Evolutionary conservation across 106 monocot species (phyloP).

Genomic region (Allium sativum): DNA sequence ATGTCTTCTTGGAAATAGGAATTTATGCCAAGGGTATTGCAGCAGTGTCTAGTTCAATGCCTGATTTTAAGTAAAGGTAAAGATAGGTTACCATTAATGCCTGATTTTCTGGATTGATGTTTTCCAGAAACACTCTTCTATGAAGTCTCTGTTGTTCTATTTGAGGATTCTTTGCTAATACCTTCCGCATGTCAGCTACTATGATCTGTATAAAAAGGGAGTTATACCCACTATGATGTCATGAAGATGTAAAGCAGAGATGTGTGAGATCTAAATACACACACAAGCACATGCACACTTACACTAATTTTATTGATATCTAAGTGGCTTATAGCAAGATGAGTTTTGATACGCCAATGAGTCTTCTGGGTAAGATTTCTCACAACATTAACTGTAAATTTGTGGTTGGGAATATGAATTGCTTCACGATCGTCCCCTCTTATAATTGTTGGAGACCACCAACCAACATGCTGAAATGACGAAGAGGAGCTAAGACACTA

Average conservation of each 20-base stretch:
- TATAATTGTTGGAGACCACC: slow-evolving; percentile 99
- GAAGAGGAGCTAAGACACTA: neutral
- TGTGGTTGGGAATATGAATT: slow-evolving; percentile 97
- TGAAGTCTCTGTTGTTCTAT: slow-evolving; percentile 97
- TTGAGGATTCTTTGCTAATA: slow-evolving; percentile 94
- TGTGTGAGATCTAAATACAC: neutral
- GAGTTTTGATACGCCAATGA: slow-evolving; percentile 98
- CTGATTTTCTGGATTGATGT: slow-evolving; percentile 91
- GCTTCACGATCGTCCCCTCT: slow-evolving; percentile 98
- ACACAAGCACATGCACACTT: slow-evolving; percentile 11
- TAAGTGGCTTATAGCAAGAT: slow-evolving; percentile 92
- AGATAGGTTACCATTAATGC: slow-evolving; percentile 61
- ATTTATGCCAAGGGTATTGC: too few species aligned
- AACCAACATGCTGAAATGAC: slow-evolving; percentile 74
- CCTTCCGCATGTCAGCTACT: slow-evolving; percentile 99
- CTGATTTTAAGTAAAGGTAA: too few species aligned
- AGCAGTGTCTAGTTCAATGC: too few species aligned
- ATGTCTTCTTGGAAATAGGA: too few species aligned
- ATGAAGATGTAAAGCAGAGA: too few species aligned
- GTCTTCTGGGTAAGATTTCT: slow-evolving; percentile 95
- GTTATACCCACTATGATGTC: too few species aligned
- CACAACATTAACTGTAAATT: slow-evolving; percentile 85
- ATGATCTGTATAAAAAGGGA: slow-evolving; percentile 43
- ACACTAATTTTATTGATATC: slow-evolving; percentile 94
- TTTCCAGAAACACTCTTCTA: slow-evolving; percentile 93